These are phyloP conservation scores for Leccinum boreale DNA, from an alignment of 768 basidiomycete species.

Conservation along the genomic window DNA sequence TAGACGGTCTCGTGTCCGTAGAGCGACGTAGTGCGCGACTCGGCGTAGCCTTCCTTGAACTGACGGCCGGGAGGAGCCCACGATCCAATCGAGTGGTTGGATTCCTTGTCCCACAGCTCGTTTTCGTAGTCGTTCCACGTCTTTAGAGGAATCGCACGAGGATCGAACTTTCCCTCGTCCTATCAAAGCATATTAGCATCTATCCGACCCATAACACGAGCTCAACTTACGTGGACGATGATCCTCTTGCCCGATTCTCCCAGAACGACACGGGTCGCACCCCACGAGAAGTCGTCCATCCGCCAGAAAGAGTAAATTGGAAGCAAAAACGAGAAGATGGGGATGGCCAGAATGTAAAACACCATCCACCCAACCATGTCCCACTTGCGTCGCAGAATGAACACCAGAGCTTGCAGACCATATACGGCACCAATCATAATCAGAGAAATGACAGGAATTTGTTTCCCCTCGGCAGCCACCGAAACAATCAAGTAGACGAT, in stretches of 20 bases:
- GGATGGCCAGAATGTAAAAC: conserved; percentile 94
- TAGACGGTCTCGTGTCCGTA: conserved; percentile 89
- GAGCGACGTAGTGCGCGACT: conserved; percentile 74
- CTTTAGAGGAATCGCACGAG: conserved; percentile 88
- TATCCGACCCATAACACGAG: not conserved
- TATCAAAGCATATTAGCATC: conserved; percentile 28
- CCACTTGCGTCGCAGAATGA: conserved; percentile 91
- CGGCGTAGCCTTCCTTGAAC: conserved; percentile 71
- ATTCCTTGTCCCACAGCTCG: conserved; percentile 97
- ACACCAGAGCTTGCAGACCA: conserved; percentile 89
- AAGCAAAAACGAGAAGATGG: conserved; percentile 88
- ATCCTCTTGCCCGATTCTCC: conserved; percentile 96
- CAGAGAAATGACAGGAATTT: conserved; percentile 77
- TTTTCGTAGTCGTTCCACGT: conserved; percentile 98
- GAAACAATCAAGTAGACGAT: conserved; percentile 86
- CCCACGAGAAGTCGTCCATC: conserved; percentile 99
- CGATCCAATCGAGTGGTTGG: conserved; percentile 91
- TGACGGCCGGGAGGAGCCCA: conserved; percentile 80
- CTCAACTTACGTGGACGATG: conserved; percentile 76
- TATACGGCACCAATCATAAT: conserved; percentile 94
- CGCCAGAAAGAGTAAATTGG: conserved; percentile 96
- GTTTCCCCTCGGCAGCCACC: conserved; percentile 60
- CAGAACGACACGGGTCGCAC: conserved; percentile 86
- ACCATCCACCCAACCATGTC: conserved; percentile 99
- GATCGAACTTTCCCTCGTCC: conserved; percentile 99